Conservation (phyloP, 2,329 filamentous ascomycete species). For the Dichotomopilus funicola region DNA sequence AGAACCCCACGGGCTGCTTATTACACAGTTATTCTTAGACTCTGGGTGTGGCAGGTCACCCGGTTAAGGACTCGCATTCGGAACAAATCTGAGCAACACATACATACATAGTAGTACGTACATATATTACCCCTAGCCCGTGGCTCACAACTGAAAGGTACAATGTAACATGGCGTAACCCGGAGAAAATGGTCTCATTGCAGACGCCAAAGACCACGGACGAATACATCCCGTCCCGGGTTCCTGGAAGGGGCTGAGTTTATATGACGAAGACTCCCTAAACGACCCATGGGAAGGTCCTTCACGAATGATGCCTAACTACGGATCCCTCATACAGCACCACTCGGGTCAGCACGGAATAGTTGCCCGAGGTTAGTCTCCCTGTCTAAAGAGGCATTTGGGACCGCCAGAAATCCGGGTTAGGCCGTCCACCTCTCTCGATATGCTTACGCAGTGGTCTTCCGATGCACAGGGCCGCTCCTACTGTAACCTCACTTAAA, state of each 20-base stretch:
- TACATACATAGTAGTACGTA: background rate
- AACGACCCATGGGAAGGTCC: background rate
- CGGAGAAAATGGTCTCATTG: background rate
- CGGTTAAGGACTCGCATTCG: too few species aligned
- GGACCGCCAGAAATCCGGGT: conserved; percentile 24
- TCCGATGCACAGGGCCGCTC: conserved; percentile 19
- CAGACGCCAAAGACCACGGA: conserved; percentile 14
- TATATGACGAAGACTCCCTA: background rate
- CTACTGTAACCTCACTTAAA: conserved; percentile 4
- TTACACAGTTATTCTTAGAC: too few species aligned
- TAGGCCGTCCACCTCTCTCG: conserved; percentile 6
- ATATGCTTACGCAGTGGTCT: too few species aligned
- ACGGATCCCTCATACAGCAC: too few species aligned
- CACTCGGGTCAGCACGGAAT: too few species aligned
- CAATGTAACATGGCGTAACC: conserved; percentile 13
- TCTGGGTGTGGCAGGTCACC: too few species aligned
- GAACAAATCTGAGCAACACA: background rate
- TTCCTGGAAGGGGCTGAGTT: conserved; percentile 5
- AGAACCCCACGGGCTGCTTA: too few species aligned
- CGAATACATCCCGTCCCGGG: conserved; percentile 13
- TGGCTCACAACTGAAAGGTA: background rate
- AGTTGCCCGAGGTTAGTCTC: too few species aligned
- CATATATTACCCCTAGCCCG: background rate
- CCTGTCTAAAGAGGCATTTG: background rate
- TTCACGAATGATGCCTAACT: background rate